These are phyloP conservation scores for Elsinoe perseae DNA, from an alignment of 2,329 filamentous ascomycete genomes.

Conservation along the genomic window DNA sequence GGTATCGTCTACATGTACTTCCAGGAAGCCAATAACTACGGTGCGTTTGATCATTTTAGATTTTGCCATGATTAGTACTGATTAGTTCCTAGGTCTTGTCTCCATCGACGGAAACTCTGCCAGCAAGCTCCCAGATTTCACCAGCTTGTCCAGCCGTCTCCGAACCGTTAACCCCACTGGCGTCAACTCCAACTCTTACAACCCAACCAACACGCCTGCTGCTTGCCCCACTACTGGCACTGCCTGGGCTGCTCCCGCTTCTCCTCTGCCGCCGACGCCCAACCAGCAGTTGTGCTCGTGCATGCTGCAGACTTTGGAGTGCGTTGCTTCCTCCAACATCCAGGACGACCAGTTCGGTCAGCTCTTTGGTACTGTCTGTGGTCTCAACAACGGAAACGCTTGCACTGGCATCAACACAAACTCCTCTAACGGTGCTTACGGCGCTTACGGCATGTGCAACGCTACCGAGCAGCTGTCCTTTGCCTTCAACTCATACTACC, in stretches of 20 bases:
- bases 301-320: conserved; percentile 69
- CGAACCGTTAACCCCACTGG: conserved; percentile 58
- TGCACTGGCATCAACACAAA: conserved; percentile 65
- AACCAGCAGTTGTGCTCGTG: conserved; percentile 74
- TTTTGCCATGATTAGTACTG: conserved; percentile 21
- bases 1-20: conserved; percentile 99
- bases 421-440: conserved; percentile 60
- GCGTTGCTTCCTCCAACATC: conserved; percentile 55
- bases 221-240: conserved; percentile 60
- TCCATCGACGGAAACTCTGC: conserved; percentile 52
- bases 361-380: conserved; percentile 71
- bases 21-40: conserved; percentile 84
- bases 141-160: conserved; percentile 62
- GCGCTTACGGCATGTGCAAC: conserved; percentile 71
- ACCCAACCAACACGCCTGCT: conserved; percentile 59
- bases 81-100: conserved; percentile 51
- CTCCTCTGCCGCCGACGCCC: conserved; percentile 70
- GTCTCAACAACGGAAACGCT: conserved; percentile 39
- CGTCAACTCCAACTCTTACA: conserved; percentile 61
- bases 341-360: conserved; percentile 52
- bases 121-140: conserved; percentile 65
- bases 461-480: conserved; percentile 63
- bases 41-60: conserved; percentile 36
- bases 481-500: conserved; percentile 67
- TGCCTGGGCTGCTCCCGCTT: conserved; percentile 61